These are phyloP conservation scores for Sporodiniella umbellata DNA, from an alignment of 371 early-diverging fungal genomes.

Conservation along the genomic window DNA sequence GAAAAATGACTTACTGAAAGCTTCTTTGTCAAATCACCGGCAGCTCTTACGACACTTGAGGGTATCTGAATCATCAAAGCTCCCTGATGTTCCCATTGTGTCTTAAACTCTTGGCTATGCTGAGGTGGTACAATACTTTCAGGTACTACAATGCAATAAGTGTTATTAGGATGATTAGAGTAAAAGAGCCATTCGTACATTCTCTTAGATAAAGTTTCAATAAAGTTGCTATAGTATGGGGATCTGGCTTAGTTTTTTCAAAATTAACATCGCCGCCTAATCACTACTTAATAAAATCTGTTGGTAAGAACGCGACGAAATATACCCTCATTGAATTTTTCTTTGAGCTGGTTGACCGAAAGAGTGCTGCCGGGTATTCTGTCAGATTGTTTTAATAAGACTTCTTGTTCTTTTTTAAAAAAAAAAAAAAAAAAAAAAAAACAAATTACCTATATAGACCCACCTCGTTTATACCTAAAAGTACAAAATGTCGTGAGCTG, in stretches of 20 bases:
- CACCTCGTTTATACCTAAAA: conserved; percentile 53
- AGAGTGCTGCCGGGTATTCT: conserved; percentile 54
- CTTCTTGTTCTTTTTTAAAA: neutral
- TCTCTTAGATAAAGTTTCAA: conserved; percentile 80
- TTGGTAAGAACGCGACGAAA: conserved; percentile 6
- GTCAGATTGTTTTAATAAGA: neutral
- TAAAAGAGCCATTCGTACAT: conserved; percentile 29
- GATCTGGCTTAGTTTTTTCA: conserved; percentile 53
- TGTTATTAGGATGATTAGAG: neutral
- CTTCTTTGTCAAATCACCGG: conserved; percentile 35
- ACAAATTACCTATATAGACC: conserved; percentile 55
- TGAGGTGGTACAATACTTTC: conserved; percentile 38
- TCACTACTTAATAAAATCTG: too few species aligned
- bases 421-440: too few species aligned
- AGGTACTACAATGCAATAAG: conserved; percentile 35
- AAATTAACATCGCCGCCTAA: conserved; percentile 52
- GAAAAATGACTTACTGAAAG: conserved; percentile 57
- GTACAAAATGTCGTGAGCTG: too few species aligned
- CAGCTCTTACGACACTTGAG: conserved; percentile 15
- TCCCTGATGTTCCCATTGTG: neutral
- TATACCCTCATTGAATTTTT: conserved; percentile 50
- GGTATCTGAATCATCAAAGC: neutral
- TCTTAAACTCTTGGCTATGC: conserved; percentile 21
- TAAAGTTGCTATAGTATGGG: conserved; percentile 78
- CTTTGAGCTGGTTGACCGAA: conserved; percentile 48